These are phyloP conservation scores for Huntiella decipiens DNA, from an alignment of 2,329 filamentous ascomycete genomes.

Conservation along the genomic window DNA sequence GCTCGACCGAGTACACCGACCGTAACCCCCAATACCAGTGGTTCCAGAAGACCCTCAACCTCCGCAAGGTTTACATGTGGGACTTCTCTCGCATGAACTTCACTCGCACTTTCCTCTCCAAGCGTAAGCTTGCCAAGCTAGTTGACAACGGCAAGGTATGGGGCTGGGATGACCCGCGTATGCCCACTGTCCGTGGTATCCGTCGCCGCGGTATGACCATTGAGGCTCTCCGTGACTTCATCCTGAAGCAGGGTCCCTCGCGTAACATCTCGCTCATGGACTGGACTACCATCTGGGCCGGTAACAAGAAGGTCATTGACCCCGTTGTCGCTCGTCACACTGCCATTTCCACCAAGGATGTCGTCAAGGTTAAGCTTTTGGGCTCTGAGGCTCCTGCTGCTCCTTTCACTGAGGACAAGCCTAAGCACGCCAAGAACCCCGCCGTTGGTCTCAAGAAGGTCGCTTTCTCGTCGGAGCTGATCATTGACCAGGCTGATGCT, in stretches of 20 bases:
- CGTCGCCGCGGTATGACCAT: constrained; percentile 63
- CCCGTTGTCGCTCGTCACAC: constrained; percentile 57
- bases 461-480: constrained; percentile 51
- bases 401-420: constrained; percentile 53
- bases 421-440: constrained; percentile 78
- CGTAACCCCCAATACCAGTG: constrained; percentile 75
- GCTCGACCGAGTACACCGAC: constrained; percentile 75
- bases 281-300: constrained; percentile 55
- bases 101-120: constrained; percentile 62
- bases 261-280: constrained; percentile 73
- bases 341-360: constrained; percentile 49
- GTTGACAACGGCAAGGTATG: constrained; percentile 58
- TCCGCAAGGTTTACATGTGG: constrained; percentile 67
- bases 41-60: constrained; percentile 56
- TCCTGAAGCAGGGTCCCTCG: constrained; percentile 65
- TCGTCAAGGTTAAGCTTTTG: constrained; percentile 50
- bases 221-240: constrained; percentile 62
- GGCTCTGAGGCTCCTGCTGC: constrained; percentile 47
- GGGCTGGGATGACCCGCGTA: constrained; percentile 75
- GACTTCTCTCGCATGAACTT: constrained; percentile 76
- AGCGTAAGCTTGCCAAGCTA: constrained; percentile 70
- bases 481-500: constrained; percentile 76
- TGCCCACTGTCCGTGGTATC: constrained; percentile 70
- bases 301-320: constrained; percentile 70
- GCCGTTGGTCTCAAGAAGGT: constrained; percentile 75